phyloP scores from a whole-genome alignment of 805 yeast species.

The Lachancea dasiensis region DNA sequence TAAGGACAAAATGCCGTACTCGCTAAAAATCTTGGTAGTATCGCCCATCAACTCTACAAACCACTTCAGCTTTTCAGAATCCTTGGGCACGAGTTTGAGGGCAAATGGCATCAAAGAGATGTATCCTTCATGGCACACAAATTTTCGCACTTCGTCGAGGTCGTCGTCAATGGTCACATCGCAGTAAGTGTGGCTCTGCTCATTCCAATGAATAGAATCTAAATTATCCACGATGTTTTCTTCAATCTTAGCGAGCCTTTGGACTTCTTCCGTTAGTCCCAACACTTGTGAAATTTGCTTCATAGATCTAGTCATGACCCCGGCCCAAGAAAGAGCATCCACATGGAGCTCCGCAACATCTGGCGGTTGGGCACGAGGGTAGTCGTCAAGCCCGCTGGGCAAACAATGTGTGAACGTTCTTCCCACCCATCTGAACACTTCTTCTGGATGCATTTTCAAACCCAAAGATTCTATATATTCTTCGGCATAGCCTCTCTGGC shows the following conservation, averaged over 20 bases:
- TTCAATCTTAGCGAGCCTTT: constrained; percentile 48
- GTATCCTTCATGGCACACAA: constrained; percentile 87
- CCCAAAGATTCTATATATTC: constrained; percentile 43
- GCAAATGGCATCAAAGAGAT: constrained; percentile 81
- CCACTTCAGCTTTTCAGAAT: constrained; percentile 42
- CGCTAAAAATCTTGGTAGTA: constrained; percentile 69
- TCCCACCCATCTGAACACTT: constrained; percentile 91
- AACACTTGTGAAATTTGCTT: constrained; percentile 61
- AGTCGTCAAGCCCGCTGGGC: constrained; percentile 93
- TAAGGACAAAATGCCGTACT: constrained; percentile 74
- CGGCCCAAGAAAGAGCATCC: constrained; percentile 89
- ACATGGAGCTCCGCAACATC: constrained; percentile 88
- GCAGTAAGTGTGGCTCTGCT: constrained; percentile 60
- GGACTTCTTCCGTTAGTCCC: constrained; percentile 52
- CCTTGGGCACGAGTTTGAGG: constrained; percentile 53
- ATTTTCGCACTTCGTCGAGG: constrained; percentile 46
- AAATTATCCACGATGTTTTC: constrained; percentile 55
- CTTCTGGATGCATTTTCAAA: constrained; percentile 42
- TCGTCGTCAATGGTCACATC: constrained; percentile 73
- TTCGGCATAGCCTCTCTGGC: constrained; percentile 70
- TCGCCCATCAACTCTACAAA: constrained; percentile 57
- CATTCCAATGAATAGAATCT: constrained; percentile 77
- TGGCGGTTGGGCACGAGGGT: constrained; percentile 77
- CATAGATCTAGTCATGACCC: constrained; percentile 84
- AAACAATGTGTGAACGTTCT: constrained; percentile 78